phyloP scores from a whole-genome alignment of 139 green algal genomes.

The Astrephomene gubernaculifera region DNA sequence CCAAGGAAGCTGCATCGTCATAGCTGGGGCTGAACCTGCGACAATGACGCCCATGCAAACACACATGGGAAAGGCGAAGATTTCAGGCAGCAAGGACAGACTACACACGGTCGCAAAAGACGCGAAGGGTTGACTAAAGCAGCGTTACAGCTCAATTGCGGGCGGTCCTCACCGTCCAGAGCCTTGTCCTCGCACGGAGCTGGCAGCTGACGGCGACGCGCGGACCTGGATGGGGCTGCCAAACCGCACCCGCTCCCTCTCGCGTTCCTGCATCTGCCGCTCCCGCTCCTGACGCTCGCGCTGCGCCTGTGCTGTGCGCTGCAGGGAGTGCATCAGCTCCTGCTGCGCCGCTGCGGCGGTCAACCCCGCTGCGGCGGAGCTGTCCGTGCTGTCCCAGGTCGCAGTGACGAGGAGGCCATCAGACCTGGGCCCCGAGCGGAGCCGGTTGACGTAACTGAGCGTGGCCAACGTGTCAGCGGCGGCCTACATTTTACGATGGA shows the following conservation, averaged over 20 bases:
- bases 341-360: not conserved
- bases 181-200: not conserved
- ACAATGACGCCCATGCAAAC: too few species aligned
- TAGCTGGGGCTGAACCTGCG: not conserved
- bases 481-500: too few species aligned
- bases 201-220: not conserved
- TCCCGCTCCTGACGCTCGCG: conserved; percentile 34
- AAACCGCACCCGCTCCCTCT: conserved; percentile 28
- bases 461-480: conserved; percentile 59
- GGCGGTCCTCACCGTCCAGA: not conserved
- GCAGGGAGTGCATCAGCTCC: conserved; percentile 24
- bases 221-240: conserved; percentile 43
- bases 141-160: not conserved
- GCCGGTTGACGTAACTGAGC: conserved; percentile 53
- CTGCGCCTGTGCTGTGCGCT: conserved; percentile 18
- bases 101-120: too few species aligned
- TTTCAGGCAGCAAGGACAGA: too few species aligned
- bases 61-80: too few species aligned
- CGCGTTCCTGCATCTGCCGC: conserved; percentile 32
- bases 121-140: too few species aligned
- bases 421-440: conserved; percentile 41
- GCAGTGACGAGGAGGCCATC: conserved; percentile 51
- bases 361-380: not conserved
- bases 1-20: not conserved
- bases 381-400: conserved; percentile 41